A percentile compares a stretch with the other conserved stretches of the same genome.
phyloP scores from a whole-genome alignment of 2,329 filamentous ascomycete species.

The Conoideocrella luteorostrata region DNA sequence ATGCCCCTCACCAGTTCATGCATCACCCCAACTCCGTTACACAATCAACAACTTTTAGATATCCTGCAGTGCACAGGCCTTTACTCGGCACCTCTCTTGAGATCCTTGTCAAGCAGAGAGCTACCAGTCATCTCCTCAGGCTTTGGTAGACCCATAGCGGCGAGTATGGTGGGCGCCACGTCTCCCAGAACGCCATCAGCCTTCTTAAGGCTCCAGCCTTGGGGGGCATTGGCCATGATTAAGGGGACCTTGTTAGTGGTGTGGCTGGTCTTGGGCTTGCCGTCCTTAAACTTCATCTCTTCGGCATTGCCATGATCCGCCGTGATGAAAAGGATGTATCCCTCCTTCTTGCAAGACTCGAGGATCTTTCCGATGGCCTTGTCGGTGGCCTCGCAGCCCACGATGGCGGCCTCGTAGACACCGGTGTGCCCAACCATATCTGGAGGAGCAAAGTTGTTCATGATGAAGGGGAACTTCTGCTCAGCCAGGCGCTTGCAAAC shows the following conservation, averaged over 20 bases:
- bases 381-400: slow-evolving; percentile 81
- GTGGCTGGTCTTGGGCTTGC: slow-evolving; percentile 96
- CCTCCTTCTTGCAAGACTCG: slow-evolving; percentile 87
- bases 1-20: neutral
- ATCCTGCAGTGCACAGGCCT: neutral
- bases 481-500: slow-evolving; percentile 80
- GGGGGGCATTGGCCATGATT: slow-evolving; percentile 93
- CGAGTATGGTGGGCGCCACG: slow-evolving; percentile 89
- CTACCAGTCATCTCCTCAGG: slow-evolving; percentile 88
- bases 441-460: slow-evolving; percentile 99
- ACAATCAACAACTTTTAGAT: slow-evolving; percentile 5
- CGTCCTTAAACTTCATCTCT: slow-evolving; percentile 96
- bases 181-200: slow-evolving; percentile 88
- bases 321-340: slow-evolving; percentile 91
- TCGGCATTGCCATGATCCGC: slow-evolving; percentile 97
- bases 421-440: slow-evolving; percentile 99
- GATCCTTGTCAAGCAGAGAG: slow-evolving; percentile 72
- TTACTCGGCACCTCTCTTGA: slow-evolving; percentile 31
- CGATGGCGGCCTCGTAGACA: slow-evolving; percentile 88
- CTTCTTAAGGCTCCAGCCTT: slow-evolving; percentile 81
- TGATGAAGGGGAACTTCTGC: slow-evolving; percentile 88
- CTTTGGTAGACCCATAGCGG: slow-evolving; percentile 82
- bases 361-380: slow-evolving; percentile 89
- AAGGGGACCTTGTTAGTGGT: slow-evolving; percentile 97
- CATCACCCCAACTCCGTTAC: slow-evolving; percentile 5